phyloP scores from a whole-genome alignment of 768 basidiomycete species.

The Punctularia strigosozonata region DNA sequence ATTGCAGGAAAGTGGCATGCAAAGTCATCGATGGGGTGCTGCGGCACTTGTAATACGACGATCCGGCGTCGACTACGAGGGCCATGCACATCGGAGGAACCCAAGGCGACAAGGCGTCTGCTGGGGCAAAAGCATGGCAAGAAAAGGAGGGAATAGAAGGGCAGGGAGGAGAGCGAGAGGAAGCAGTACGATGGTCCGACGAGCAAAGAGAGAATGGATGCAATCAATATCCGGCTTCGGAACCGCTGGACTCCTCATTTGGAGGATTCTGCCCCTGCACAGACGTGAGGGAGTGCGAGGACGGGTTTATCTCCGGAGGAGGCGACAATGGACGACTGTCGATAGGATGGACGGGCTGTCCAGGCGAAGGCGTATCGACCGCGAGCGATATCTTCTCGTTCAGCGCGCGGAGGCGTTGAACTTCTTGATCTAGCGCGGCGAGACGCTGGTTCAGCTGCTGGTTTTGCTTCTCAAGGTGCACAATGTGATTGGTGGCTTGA shows the following conservation, averaged over 20 bases:
- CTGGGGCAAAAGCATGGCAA: no score
- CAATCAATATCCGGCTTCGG: slow-evolving; percentile 21
- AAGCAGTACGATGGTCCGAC: slow-evolving; percentile 8
- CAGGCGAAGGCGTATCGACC: slow-evolving; percentile 46
- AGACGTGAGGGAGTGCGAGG: slow-evolving; percentile 38
- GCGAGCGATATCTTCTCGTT: slow-evolving; percentile 77
- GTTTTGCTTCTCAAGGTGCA: slow-evolving; percentile 59
- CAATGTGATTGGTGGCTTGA: slow-evolving; percentile 71
- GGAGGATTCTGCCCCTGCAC: slow-evolving; percentile 50
- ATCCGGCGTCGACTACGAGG: no score
- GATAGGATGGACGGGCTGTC: slow-evolving; percentile 25
- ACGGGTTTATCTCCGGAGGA: slow-evolving; percentile 40
- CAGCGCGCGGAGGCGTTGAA: slow-evolving; percentile 55
- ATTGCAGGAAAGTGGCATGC: no score
- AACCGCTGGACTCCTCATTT: slow-evolving; percentile 45
- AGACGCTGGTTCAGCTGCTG: slow-evolving; percentile 62
- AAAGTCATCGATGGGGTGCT: no score
- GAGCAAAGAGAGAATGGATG: slow-evolving; percentile 6
- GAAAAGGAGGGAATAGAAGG: no score
- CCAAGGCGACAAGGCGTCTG: no score
- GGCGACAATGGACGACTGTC: slow-evolving; percentile 49
- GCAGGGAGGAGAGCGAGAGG: no score
- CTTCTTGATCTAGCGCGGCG: slow-evolving; percentile 53
- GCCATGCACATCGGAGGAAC: no score
- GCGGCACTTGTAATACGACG: no score